Evolutionary conservation across 345 rosid species (phyloP), one percentile per base, ranked within the genome.

Genomic region (Cardamine chenopodiifolia): DNA sequence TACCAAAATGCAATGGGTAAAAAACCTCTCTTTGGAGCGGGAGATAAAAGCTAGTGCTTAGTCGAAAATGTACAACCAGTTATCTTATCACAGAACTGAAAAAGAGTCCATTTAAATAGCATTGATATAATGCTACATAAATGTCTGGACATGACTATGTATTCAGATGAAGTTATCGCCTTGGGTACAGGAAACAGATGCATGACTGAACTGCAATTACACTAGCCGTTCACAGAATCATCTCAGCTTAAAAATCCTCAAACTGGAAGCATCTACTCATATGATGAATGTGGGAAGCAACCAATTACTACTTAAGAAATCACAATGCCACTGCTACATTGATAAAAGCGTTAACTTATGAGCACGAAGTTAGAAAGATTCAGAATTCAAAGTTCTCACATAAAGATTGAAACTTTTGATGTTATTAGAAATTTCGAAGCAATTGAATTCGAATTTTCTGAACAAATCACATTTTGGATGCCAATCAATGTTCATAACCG

Each of bases 381-480:
- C 48, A 67, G 32, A 59, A 18, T 66, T 15, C 15, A 59, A 55
- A 57, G 7, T 17, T 32, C 8, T 55, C 20, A 34, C 3, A 45
- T 13, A 19, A 22, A 55, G 63, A 44, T 29, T 5, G 28, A n/a
- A 32, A 13, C 4, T 6, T 20, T 18, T 61, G 5, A 25, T 17
- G 31, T 50, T 39, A 54, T 14, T 13, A 47, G 52, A 65, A 66
- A 45, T 74, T 45, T 34, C 18, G 22, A 56, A 73, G 77, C 19
- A 20, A 60, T 12, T 56, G 37, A 56, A 23, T 47, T 73, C 71
- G 66, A 34, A 64, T 11, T 54, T 22, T 61, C 75, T 4, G 2
- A 53, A 12, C 70, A 18, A 39, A 65, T 60, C 70, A 63, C 76
- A 77, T 73, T 70, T 57, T 32, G 29, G 54, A 66, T 53, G 47